Percentiles rank a stretch among this genome's conserved stretches.
phyloP scores from a whole-genome alignment of 192 early-diverging fungal genomes.

The Lobosporangium transversale region DNA sequence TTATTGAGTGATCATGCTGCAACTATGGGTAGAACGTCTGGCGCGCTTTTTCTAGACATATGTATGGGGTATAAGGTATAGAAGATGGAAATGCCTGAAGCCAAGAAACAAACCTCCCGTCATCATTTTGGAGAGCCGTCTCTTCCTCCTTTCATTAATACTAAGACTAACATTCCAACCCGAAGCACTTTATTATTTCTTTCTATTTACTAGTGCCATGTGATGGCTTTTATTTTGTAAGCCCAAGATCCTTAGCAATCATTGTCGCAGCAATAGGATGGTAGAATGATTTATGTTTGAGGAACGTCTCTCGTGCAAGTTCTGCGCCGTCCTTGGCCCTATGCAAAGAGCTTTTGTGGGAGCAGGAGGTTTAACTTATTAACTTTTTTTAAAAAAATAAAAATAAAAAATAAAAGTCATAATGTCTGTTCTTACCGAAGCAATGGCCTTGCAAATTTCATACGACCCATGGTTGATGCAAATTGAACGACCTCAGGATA shows the following conservation, averaged over 20 bases:
- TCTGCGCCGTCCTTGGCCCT: conserved; percentile 75
- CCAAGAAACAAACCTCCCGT: no score
- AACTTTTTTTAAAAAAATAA: background rate
- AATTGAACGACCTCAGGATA: conserved; percentile 82
- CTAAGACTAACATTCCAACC: no score
- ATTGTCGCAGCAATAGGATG: conserved; percentile 91
- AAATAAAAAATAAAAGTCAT: background rate
- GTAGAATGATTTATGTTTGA: conserved; percentile 81
- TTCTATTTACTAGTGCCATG: no score
- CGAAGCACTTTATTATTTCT: no score
- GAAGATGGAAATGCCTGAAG: no score
- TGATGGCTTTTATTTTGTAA: conserved; percentile 4
- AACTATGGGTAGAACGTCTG: no score
- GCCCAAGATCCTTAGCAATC: conserved; percentile 83
- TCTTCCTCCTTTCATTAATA: no score
- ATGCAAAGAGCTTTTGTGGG: conserved; percentile 67
- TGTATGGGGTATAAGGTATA: no score
- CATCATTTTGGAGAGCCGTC: no score
- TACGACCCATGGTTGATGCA: conserved; percentile 85
- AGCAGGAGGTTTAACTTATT: no score
- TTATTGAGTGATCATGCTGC: no score
- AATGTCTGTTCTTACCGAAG: conserved; percentile 58
- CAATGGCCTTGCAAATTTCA: conserved; percentile 80
- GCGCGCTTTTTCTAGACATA: no score
- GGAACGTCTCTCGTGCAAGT: conserved; percentile 84